Conservation (phyloP, 768 basidiomycete species). For the Naganishia antarctica region DNA sequence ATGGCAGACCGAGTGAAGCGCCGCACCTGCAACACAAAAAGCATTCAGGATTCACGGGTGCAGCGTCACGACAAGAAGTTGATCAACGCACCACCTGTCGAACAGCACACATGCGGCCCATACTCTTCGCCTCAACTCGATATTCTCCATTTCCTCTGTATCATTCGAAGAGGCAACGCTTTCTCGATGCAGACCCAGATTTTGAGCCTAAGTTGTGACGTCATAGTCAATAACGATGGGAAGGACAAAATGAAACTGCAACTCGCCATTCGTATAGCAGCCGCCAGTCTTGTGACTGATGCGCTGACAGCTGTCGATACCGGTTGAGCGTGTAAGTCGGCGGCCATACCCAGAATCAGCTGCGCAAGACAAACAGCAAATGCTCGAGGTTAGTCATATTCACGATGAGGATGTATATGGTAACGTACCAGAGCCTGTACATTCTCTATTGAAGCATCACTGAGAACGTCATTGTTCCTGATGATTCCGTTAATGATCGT, state of each 20-base stretch:
- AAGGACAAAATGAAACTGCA: too few relatives aligned
- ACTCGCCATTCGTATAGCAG: slow-evolving; percentile 69
- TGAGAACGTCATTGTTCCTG: slow-evolving; percentile 83
- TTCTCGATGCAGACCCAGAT: slow-evolving; percentile 88
- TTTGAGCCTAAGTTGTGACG: slow-evolving; percentile 75
- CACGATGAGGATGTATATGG: background rate
- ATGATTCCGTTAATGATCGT: slow-evolving; percentile 79
- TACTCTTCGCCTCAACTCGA: slow-evolving; percentile 80
- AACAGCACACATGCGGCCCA: slow-evolving; percentile 94
- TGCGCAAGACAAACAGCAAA: slow-evolving; percentile 26
- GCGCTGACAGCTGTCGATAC: slow-evolving; percentile 80
- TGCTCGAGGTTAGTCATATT: background rate
- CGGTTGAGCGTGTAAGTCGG: slow-evolving; percentile 84
- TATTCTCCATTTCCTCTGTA: slow-evolving; percentile 48
- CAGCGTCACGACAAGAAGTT: background rate
- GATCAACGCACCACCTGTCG: slow-evolving; percentile 73
- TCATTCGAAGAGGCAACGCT: slow-evolving; percentile 56
- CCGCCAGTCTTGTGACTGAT: slow-evolving; percentile 76
- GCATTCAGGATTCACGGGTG: background rate
- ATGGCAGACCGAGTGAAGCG: slow-evolving; percentile 84
- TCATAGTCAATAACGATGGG: too few relatives aligned
- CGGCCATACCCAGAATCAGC: slow-evolving; percentile 77
- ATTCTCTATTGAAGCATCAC: slow-evolving; percentile 76
- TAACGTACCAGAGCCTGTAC: slow-evolving; percentile 65
- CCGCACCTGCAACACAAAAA: slow-evolving; percentile 59